Base-by-base conservation (phyloP, 192 early-diverging fungal species). In the Allomyces javanicus region DNA sequence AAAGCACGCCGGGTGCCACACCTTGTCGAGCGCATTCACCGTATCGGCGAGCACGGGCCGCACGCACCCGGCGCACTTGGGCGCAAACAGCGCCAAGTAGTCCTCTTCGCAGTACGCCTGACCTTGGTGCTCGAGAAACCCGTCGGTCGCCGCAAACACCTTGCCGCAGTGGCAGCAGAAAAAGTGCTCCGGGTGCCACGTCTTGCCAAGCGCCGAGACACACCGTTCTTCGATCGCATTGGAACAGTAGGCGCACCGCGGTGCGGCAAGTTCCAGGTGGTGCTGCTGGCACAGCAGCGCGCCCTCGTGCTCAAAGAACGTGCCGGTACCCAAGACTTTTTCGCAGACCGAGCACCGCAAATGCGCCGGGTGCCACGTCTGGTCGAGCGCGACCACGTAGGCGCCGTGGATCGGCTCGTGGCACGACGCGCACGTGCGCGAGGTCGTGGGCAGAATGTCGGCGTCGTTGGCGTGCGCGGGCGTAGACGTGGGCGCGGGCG, bases 101-200 rank as follows among this genome's bases (percentile, higher is more conserved):
- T 75, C 73, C 11, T 69, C 66, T 33, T 72, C 71, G 69, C 75
- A 77, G 70, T 67, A 67, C 27, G 67, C 63, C 63, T 67, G 64
- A 4, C 67, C 67, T 25, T 67, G 63, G 23, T 67, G 40, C 55
- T 67, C 67, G 25, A 67, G 24, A 61, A 67, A 67, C 27, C 61
- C 62, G 24, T 23, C 40, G 21, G 62, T 24, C n/a, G 24, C 24
- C 19, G 62, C 62, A 24, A 67, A 67, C 24, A 25, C 67, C 43
- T 24, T 69, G 7, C 73, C 75, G 65, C 75, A 76, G 58, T 75
- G 74, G 19, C 64, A 70, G 61, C 75, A 76, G 66, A 76, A 76
- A 68, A 76, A 76, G 45, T 76, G 75, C 12, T 76, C 67, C n/a
- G 71, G 70, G 43, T 76, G 73, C 44, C 43, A 74, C 14, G 67